Evolutionary conservation across 2,329 filamentous ascomycete genomes (phyloP), one percentile per base, ranked within the genome.

Genomic region (Colletotrichum salicis): DNA sequence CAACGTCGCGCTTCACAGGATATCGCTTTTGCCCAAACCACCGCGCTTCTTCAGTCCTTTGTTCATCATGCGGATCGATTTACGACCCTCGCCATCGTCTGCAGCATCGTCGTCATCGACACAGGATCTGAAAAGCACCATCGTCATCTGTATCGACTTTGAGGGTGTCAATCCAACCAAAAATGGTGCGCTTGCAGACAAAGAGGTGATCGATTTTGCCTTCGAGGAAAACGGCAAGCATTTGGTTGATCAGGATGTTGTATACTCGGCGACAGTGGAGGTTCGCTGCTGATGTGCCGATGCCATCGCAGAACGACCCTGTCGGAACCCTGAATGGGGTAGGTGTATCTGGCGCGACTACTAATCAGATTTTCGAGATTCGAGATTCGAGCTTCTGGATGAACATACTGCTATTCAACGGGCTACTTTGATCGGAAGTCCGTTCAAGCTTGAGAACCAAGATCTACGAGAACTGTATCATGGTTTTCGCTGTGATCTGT

Each of bases 11-110:
- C 27, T 33, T 45, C 6, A 27, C 8, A 22, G 6, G 48, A 22
- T 5, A 31, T 33, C 33, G 33, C 19, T n/a, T 24, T 22, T 6
- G 29, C 35, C 27, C 41, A 63, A 10, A 29, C 29, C n/a, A 8
- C 15, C 4, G 65, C 27, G 54, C 35, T 31, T 63, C 35, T 8
- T 11, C 41, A 41, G 10, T n/a, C 27, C 54, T 60, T 71, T 71
- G 59, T 71, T 31, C 29, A 19, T 13, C 45, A 15, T 52, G 13
- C 13, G 12, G 11, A 51, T 60, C 54, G 29, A 41, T n/a, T 12
- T 19, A 41, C 24, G 22, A 19, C 5, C n/a, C 29, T 57, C 13
- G 64, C 41, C 22, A 33, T 64, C 52, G 51, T 63, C 48, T 31
- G 7, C 55, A 37, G 12, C 3, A 19, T 33, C 33, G 19, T 55